Evolutionary conservation across 2,329 filamentous ascomycete species (phyloP).

Genomic region (Fusarium tanahbumbuense): DNA sequence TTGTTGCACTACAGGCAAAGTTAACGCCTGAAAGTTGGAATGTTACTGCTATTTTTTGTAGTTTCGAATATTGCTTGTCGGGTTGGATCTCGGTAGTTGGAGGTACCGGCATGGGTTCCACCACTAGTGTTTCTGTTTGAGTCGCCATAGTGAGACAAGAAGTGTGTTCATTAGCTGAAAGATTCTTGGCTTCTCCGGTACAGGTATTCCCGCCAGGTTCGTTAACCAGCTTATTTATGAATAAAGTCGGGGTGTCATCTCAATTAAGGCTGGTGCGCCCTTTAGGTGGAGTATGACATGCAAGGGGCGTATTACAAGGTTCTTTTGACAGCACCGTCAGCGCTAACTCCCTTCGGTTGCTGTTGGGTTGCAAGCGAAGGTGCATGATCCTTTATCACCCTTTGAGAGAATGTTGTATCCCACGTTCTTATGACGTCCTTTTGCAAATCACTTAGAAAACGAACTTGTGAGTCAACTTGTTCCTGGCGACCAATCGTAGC

Average conservation of each 20-base stretch:
- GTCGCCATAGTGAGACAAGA: slow-evolving; percentile 6
- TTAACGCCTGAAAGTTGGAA: slow-evolving; percentile 44
- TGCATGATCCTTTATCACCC: not conserved
- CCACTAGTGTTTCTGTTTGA: slow-evolving; percentile 1
- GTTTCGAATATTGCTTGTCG: not conserved
- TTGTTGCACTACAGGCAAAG: slow-evolving; percentile 41
- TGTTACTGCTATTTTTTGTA: slow-evolving; percentile 38
- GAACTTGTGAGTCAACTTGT: not conserved
- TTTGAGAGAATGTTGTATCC: not conserved
- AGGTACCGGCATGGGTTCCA: not conserved
- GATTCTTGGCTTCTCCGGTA: not conserved
- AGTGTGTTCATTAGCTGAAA: not conserved
- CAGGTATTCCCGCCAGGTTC: no score
- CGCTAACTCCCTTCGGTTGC: not conserved
- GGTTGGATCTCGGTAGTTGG: not conserved
- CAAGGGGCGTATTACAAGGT: slow-evolving; percentile 1
- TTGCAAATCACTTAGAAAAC: not conserved
- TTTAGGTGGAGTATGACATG: slow-evolving; percentile 14
- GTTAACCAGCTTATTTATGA: not conserved
- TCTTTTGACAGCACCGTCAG: not conserved
- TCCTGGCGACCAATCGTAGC: no score
- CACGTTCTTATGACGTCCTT: not conserved
- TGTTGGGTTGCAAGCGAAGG: not conserved
- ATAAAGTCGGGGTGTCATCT: not conserved
- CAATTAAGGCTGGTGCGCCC: slow-evolving; percentile 4